Conservation (phyloP, 345 rosid genomes). For the Hibiscus tridactylites region DNA sequence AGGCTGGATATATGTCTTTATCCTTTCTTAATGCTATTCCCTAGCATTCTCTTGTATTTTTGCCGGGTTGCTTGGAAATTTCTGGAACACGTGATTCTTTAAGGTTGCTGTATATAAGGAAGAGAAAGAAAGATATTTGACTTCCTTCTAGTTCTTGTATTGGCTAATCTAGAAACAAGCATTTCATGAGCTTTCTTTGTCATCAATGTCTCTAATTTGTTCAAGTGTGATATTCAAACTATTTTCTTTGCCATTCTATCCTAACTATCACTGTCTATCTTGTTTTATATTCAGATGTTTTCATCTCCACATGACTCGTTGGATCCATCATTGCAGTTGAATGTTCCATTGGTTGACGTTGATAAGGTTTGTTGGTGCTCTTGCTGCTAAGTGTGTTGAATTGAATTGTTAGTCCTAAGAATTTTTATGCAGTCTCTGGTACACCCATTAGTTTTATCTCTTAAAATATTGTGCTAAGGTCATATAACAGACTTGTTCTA, state of each 20-base stretch:
- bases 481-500: neutral
- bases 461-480: neutral
- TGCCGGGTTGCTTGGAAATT: too few relatives aligned
- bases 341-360: slow-evolving; percentile 91
- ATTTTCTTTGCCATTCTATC: neutral
- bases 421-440: too few relatives aligned
- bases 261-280: slow-evolving; percentile 8
- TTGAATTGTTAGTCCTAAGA: neutral
- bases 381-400: neutral
- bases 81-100: too few relatives aligned
- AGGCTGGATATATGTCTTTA: neutral
- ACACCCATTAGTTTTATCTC: neutral
- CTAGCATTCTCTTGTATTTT: too few relatives aligned
- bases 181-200: neutral
- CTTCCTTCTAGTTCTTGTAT: neutral
- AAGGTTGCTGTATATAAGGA: too few relatives aligned
- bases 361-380: slow-evolving; percentile 59
- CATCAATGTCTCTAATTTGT: neutral
- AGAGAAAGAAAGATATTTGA: too few relatives aligned
- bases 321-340: slow-evolving; percentile 62
- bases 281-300: slow-evolving; percentile 39
- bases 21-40: too few relatives aligned
- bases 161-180: neutral
- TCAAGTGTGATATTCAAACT: neutral
- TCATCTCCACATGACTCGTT: slow-evolving; percentile 49